Percentiles rank a stretch among this genome's conserved stretches.
Evolutionary conservation across 257 asterid genomes (phyloP).

Genomic region (Leptodermis oblonga): DNA sequence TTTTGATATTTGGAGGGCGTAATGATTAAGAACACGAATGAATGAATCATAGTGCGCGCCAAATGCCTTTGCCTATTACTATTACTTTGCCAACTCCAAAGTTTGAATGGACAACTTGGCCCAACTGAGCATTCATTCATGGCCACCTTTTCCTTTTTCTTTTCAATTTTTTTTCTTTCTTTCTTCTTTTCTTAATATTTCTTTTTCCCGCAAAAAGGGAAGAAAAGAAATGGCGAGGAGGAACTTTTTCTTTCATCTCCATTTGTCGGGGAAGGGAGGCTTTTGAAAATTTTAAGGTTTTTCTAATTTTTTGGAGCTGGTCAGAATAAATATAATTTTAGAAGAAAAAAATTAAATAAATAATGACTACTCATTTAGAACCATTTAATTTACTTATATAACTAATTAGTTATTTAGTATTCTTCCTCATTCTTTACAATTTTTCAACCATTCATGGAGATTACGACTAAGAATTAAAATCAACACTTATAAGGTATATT

Average conservation of each 20-base stretch:
- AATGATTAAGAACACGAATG: conserved; percentile 19
- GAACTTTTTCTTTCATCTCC: background rate
- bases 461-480: too few species aligned
- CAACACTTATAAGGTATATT: too few species aligned
- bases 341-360: too few species aligned
- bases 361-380: too few species aligned
- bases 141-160: too few species aligned
- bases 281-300: background rate
- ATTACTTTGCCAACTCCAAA: conserved; percentile 17
- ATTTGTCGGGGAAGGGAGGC: background rate
- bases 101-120: conserved; percentile 18
- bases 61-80: conserved; percentile 13
- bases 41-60: conserved; percentile 23
- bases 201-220: background rate
- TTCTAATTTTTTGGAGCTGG: too few species aligned
- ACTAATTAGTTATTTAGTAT: too few species aligned
- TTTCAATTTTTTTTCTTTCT: background rate
- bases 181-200: background rate
- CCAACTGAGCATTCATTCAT: background rate
- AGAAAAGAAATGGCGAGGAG: background rate
- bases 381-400: too few species aligned
- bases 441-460: too few species aligned
- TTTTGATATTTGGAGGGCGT: background rate
- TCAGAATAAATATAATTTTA: too few species aligned
- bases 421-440: too few species aligned